phyloP scores from a whole-genome alignment of 2,329 filamentous ascomycete genomes.

The Xylogone sp. region DNA sequence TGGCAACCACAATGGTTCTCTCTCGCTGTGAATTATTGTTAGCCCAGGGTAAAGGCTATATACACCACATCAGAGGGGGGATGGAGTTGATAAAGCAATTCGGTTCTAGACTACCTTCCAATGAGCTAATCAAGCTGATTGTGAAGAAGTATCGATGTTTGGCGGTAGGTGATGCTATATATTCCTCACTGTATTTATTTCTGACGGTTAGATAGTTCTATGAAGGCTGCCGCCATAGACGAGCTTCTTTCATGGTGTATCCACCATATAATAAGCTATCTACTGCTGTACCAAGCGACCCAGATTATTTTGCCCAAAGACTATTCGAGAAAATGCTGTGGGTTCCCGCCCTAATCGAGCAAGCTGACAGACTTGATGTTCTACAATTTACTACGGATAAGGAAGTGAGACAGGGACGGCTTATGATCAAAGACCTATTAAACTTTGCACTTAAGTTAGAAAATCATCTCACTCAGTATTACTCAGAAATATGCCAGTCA shows the following conservation, averaged over 20 bases:
- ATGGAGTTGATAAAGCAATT: not conserved
- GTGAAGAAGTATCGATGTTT: not conserved
- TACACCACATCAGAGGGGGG: not conserved
- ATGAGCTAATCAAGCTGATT: not conserved
- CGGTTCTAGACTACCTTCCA: not conserved
- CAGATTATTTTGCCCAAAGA: not conserved
- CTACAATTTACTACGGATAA: not conserved
- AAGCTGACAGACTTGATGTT: not conserved
- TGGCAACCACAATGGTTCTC: not conserved
- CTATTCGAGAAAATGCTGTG: not conserved
- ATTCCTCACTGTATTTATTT: not conserved
- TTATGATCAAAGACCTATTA: not conserved
- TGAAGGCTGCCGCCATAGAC: not conserved
- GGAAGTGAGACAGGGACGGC: not conserved
- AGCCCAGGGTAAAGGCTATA: not conserved
- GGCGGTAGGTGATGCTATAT: not conserved
- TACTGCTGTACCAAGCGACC: not conserved
- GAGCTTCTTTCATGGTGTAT: not conserved
- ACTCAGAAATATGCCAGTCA: not conserved
- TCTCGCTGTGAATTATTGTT: not conserved
- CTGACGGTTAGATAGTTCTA: not conserved
- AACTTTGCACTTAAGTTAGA: not conserved
- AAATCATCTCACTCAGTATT: not conserved
- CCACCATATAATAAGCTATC: not conserved
- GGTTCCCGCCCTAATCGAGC: not conserved